Percentiles rank a stretch among this genome's conserved stretches.
Evolutionary conservation across 306 rosid genomes (phyloP).

Genomic region (Pachyrhizus erosus): DNA sequence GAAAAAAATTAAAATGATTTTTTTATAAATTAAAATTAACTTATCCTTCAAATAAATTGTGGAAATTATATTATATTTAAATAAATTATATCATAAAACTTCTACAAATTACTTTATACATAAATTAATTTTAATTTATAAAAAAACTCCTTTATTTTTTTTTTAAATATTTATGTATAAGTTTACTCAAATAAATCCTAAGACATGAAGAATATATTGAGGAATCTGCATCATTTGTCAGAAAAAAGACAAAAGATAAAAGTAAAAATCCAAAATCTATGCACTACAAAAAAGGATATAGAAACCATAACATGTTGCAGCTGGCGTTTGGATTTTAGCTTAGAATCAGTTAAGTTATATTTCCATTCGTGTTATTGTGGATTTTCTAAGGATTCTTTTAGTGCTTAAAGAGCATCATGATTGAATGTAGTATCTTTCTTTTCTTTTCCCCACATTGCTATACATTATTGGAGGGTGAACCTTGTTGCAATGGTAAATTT

Average conservation of each 20-base stretch:
- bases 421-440: not conserved
- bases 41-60: too few relatives aligned
- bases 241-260: not conserved
- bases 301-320: not conserved
- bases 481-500: not conserved
- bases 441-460: not conserved
- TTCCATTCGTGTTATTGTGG: not conserved
- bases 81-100: too few relatives aligned
- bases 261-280: not conserved
- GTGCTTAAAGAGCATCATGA: not conserved
- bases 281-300: not conserved
- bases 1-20: too few relatives aligned
- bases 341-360: not conserved
- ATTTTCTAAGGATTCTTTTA: not conserved
- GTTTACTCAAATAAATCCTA: too few relatives aligned
- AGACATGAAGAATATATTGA: not conserved
- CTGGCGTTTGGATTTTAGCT: conserved; percentile 2
- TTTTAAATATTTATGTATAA: too few relatives aligned
- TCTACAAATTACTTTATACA: too few relatives aligned
- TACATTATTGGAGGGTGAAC: not conserved
- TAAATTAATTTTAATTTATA: too few relatives aligned
- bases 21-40: too few relatives aligned
- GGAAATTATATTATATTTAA: too few relatives aligned
- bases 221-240: not conserved
- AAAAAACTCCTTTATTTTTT: too few relatives aligned